Evolutionary conservation across 2,329 filamentous ascomycete species (phyloP), one percentile per base, ranked within the genome.

Genomic region (Cytospora chrysosperma): DNA sequence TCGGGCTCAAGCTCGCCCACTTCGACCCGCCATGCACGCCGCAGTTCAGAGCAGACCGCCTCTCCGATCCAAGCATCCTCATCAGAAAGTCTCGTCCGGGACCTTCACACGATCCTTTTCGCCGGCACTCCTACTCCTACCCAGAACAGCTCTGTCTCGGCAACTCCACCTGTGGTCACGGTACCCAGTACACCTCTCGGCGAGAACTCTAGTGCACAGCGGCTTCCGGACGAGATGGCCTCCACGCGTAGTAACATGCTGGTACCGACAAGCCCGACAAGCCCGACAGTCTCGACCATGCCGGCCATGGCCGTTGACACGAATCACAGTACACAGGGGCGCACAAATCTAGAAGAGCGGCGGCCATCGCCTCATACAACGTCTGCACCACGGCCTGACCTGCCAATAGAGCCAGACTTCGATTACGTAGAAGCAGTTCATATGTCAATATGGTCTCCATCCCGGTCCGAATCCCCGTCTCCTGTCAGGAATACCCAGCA

Each of bases 1-100:
- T 61, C 59, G 51, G 59, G 59, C 51, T 40, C 59, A 34, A 61
- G 59, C 52, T 61, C 59, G 51, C 59, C 59, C 6, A 61, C 28
- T n/a, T 61, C 59, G 37, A 61, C 59, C 13, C 59, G 51, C 51
- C 51, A 52, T n/a, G 26, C 51, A n/a, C 37, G 59, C 26, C 26
- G 27, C 37, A 28, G 50, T 3, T 8, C 40, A 30, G 59, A 50
- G 15, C 51, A 47, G 8, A 47, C 19, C 12, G 21, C 51, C 21
- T 55, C 51, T 12, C 51, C 37, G 28, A 12, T 21, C 21, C 49
- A 52, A 17, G 19, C 37, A 21, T 9, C 12, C 1, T 28, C 59
- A 17, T 61, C 59, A 17, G 52, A 55, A 2, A 47, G 7, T 17
- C 34, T 61, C 12, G 58, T 55, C 19, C 51, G 58, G 6, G 59